Base-by-base conservation (phyloP, 2,329 filamentous ascomycete species). In the Fusarium tanahbumbuense region DNA sequence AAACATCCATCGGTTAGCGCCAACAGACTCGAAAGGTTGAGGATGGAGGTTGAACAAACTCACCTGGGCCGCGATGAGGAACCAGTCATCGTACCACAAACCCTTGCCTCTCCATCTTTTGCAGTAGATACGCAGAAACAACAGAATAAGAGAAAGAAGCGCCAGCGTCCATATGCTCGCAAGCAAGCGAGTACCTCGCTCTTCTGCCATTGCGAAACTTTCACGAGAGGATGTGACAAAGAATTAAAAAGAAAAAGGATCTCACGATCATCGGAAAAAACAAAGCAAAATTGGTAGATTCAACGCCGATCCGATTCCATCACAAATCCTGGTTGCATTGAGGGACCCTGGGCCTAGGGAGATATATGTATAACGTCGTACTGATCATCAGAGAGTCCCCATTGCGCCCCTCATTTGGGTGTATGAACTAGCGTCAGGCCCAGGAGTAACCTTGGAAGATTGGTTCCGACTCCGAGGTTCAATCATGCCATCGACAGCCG, bases 51-150 rank as follows among this genome's bases (percentile, higher is more conserved):
- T 37, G 44, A 48, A 27, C 10, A 7, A 30, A 77, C 78, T 37
- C 76, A 80, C 79, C 78, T 78, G 80, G 13, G 78, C 71, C 12
- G 67, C 61, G n/a, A 81, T 74, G 48, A 81, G 67, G 18, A 78
- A 48, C 64, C 79, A 76, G 65, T 81, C 79, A 59, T 81, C 79
- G 75, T 78, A 79, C 77, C 78, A 81, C 27, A 81, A 37, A 47
- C 78, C 79, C 37, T 76, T 74, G 3, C 75, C 76, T 15, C 78
- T 75, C 71, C 76, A 77, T 28, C 76, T 49, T 52, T 81, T 81
- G 74, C 79, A 81, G 73, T 81, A 81, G 30, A 80, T 54, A 8
- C 79, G 73, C 20, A 81, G 56, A 13, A 68, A 65, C 7, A 81
- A 58, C 18, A 80, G 46, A 2, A 78, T 49, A 6, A 64, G 74